phyloP scores from a whole-genome alignment of 2,329 filamentous ascomycete genomes.

The Alternaria sp. region DNA sequence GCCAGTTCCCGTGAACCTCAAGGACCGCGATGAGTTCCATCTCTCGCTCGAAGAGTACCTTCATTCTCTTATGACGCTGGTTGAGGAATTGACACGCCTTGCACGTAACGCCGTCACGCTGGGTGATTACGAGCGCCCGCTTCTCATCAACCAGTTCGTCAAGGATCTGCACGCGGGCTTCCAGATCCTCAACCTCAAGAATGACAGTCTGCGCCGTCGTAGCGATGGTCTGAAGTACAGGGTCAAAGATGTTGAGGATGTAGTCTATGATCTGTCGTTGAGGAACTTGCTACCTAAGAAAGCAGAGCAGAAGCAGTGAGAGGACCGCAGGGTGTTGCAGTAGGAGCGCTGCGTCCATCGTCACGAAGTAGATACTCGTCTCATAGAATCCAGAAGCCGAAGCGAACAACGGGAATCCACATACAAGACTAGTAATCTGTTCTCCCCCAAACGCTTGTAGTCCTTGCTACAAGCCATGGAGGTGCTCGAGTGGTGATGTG shows the following conservation, averaged over 20 bases:
- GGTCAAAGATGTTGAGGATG: constrained; percentile 97
- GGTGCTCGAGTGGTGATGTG: constrained; percentile 6
- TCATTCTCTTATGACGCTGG: constrained; percentile 82
- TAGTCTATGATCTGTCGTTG: constrained; percentile 93
- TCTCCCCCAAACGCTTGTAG: neutral
- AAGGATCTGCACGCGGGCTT: constrained; percentile 97
- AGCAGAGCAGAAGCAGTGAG: constrained; percentile 16
- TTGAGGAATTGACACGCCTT: constrained; percentile 89
- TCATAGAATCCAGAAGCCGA: no score
- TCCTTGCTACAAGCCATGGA: neutral
- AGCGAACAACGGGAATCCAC: neutral
- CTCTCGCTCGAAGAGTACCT: constrained; percentile 98
- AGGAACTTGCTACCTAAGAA: constrained; percentile 73
- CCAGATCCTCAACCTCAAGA: constrained; percentile 97
- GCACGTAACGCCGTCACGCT: constrained; percentile 95
- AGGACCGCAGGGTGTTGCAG: neutral
- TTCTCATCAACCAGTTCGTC: constrained; percentile 89
- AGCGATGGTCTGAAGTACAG: constrained; percentile 96
- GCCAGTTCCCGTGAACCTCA: constrained; percentile 87
- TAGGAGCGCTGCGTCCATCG: neutral
- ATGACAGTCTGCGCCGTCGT: constrained; percentile 85
- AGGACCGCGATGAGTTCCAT: constrained; percentile 90
- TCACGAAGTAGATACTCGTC: neutral
- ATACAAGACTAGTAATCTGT: neutral
- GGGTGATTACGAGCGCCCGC: constrained; percentile 84